Conservation (phyloP, 2,329 filamentous ascomycete species). For the Aspergillus ustus region DNA sequence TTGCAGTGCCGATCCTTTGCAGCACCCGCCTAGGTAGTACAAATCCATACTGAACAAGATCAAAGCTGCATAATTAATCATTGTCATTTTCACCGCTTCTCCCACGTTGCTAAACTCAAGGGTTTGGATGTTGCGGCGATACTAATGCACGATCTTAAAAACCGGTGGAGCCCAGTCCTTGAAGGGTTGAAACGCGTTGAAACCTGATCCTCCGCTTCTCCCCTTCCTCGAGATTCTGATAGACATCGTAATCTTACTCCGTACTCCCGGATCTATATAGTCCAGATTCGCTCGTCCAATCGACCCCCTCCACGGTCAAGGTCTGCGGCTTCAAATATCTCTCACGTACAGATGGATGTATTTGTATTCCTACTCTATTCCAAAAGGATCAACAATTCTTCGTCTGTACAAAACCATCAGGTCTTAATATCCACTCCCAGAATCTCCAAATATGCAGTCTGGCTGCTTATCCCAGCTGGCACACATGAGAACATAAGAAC, state of each 20-base stretch:
- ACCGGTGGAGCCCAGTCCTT: slow-evolving; percentile 11
- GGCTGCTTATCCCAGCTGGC: slow-evolving; percentile 7
- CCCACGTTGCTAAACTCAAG: neutral
- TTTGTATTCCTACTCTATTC: slow-evolving; percentile 5
- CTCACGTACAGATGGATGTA: neutral
- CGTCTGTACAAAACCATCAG: neutral
- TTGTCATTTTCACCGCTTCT: neutral
- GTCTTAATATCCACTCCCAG: neutral
- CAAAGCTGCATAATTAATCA: neutral
- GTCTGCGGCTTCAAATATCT: neutral
- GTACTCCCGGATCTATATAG: neutral
- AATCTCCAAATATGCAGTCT: slow-evolving; percentile 15
- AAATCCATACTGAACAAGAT: neutral
- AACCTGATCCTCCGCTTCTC: slow-evolving; percentile 2
- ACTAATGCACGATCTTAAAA: neutral
- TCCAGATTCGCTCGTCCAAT: neutral
- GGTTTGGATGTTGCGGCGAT: neutral
- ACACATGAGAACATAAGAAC: slow-evolving; percentile 12
- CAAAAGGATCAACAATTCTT: slow-evolving; percentile 7
- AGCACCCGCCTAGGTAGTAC: neutral
- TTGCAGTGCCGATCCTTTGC: neutral
- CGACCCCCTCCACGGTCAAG: neutral
- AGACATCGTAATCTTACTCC: slow-evolving; percentile 1
- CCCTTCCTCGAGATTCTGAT: neutral
- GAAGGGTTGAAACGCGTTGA: slow-evolving; percentile 21